Evolutionary conservation across 2,329 filamentous ascomycete species (phyloP), one percentile per base, ranked within the genome.

Genomic region (Trichophyton benhamiae): DNA sequence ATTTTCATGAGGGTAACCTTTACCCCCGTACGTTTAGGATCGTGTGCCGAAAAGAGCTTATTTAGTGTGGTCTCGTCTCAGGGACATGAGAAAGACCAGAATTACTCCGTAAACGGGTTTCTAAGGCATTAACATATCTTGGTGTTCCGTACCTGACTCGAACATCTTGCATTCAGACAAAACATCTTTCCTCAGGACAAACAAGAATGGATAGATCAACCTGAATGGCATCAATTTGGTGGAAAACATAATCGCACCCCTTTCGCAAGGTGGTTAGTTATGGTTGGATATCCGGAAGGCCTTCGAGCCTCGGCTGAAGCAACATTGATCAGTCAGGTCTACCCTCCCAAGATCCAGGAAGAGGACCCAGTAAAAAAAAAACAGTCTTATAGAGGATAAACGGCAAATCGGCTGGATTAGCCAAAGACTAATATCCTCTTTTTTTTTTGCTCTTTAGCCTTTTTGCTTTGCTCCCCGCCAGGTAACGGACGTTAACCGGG

Each of bases 31-130:
- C 49, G 4, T 55, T 55, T 11, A 55, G 49, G 30, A 55, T 20
- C 25, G 49, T 55, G 49, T 55, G 6, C 49, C 49, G 41, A 55
- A 27, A n/a, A 20, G 49, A 55, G 49, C 27, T 55, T 33, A 55
- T 33, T 55, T 20, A 55, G 2, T 11, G 49, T 53, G 33, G 27
- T 27, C 49, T 36, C 27, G n/a, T n/a, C n/a, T n/a, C n/a, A 36
- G 49, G 25, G 27, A 36, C 49, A 55, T 33, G 30, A 13, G 27
- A 36, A 17, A 36, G 33, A 15, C 49, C 27, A 55, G 49, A 20
- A 17, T 55, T 55, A 55, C 49, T 36, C 49, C 49, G 49, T 55
- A 55, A 55, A 55, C 49, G 49, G 49, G 46, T 20, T 30, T 22
- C 9, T 17, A 44, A 33, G 49, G 33, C 36, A 13, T 49, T 48